Conservation (phyloP, 169 alveolate genomes). For the Plasmodium gonderi region DNA sequence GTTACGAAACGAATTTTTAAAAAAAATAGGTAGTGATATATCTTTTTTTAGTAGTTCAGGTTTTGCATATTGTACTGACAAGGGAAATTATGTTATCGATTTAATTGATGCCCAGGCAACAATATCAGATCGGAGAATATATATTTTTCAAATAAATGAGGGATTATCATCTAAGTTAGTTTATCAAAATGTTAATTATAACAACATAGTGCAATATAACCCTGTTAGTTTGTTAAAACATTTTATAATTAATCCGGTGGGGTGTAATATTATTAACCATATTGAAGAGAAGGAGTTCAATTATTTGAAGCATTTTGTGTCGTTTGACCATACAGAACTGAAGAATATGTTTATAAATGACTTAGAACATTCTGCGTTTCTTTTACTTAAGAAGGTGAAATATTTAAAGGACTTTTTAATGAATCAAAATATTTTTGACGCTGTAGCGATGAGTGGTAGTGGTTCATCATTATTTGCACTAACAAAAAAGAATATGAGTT, state of each 20-base stretch:
- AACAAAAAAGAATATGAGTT: constrained; percentile 31
- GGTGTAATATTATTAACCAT: not conserved
- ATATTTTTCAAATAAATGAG: constrained; percentile 38
- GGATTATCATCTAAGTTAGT: constrained; percentile 50
- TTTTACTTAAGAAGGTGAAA: constrained; percentile 19
- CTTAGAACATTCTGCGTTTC: constrained; percentile 52
- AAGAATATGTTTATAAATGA: constrained; percentile 41
- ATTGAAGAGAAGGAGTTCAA: constrained; percentile 19
- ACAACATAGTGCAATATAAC: constrained; percentile 43
- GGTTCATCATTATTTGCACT: constrained; percentile 60
- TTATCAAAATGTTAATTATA: constrained; percentile 53
- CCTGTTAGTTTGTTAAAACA: constrained; percentile 33
- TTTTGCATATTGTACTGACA: constrained; percentile 68
- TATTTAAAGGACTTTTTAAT: constrained; percentile 17
- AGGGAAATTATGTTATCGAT: constrained; percentile 48
- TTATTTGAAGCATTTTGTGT: constrained; percentile 13
- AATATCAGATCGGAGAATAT: constrained; percentile 22
- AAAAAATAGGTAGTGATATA: constrained; percentile 80
- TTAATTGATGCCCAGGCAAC: constrained; percentile 9
- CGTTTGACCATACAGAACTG: not conserved
- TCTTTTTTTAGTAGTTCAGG: constrained; percentile 77
- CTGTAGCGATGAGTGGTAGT: constrained; percentile 73
- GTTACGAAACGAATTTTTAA: constrained; percentile 36
- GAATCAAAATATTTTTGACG: constrained; percentile 34
- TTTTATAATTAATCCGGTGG: not conserved